Conservation (phyloP, 1,284 basidiomycete species). For the Blastosporella zonata region DNA sequence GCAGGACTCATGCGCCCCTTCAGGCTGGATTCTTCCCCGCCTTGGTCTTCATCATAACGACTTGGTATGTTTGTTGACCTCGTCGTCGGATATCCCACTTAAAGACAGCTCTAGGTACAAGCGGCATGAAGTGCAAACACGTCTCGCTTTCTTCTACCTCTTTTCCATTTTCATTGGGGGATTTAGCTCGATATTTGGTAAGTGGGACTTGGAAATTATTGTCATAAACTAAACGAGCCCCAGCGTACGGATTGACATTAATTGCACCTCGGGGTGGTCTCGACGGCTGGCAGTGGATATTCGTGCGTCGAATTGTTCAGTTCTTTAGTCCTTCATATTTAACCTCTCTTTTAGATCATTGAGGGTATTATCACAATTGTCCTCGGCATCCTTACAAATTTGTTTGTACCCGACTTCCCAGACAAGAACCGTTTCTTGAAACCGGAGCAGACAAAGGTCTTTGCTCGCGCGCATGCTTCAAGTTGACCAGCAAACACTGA, state of each 20-base stretch:
- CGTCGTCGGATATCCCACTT: not conserved
- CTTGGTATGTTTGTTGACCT: constrained; percentile 29
- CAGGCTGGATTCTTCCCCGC: constrained; percentile 44
- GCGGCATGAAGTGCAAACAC: constrained; percentile 41
- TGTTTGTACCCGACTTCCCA: constrained; percentile 40
- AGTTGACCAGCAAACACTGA: not conserved
- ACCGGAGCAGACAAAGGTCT: constrained; percentile 29
- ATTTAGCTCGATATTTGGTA: constrained; percentile 36
- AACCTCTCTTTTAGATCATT: constrained; percentile 28
- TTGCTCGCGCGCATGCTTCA: not conserved
- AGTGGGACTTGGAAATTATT: not conserved
- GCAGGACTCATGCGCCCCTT: not conserved
- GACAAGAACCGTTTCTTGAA: constrained; percentile 38
- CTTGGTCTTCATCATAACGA: constrained; percentile 41
- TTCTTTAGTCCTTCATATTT: not conserved
- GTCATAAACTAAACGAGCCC: not conserved
- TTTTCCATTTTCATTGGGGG: constrained; percentile 35
- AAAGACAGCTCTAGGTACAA: constrained; percentile 31
- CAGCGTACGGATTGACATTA: constrained; percentile 34
- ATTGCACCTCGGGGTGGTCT: constrained; percentile 31
- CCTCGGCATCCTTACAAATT: constrained; percentile 32
- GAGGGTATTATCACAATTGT: constrained; percentile 37
- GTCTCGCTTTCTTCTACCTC: constrained; percentile 39
- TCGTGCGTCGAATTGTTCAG: constrained; percentile 21
- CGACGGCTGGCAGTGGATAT: constrained; percentile 42